Evolutionary conservation across 2,329 filamentous ascomycete species (phyloP), one percentile per base, ranked within the genome.

Genomic region (Pseudonectria foliicola): DNA sequence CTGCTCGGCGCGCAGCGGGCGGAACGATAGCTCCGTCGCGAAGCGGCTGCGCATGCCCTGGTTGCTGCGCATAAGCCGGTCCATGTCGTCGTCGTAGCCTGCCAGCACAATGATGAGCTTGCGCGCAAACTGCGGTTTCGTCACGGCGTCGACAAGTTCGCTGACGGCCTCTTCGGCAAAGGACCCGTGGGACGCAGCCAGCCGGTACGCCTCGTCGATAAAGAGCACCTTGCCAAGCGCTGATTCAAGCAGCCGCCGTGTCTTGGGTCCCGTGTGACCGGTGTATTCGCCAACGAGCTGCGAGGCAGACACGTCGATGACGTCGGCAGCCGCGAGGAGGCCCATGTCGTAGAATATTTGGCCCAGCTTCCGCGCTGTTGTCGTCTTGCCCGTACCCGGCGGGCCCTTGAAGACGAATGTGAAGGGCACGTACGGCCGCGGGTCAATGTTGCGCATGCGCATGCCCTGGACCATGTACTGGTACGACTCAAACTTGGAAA

Each of bases 321-420:
- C 79, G 27, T 82, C 73, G 0, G 67, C 68, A 0, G 67, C 64
- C 0, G 75, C 61, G 0, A 88, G 62, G 30, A 87, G 71, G 0
- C 82, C 81, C 69, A 88, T 76, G 49, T 87, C 75, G 48, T 84
- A 86, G 49, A 75, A 88, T 0, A 88, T 64, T 42, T 84, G 72
- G 2, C 82, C 83, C 64, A 88, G 79, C 40, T 78, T 81, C 25
- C 70, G 63, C 0, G 84, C 84, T 0, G 68, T 85, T 0, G 76
- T 77, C 0, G 82, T 86, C 51, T 87, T 87, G 0, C 82, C 83
- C 0, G 82, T 86, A 0, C 76, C 79, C 18, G 77, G 76, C 0
- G 59, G 57, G 1, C 81, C 80, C 10, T 73, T 70, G 61, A 85
- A 85, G 2, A 85, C 54, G 46, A 82, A 84, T 31, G 73, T 81